These are phyloP conservation scores for Flaveria brownii DNA, from an alignment of 129 eudicot species.

Conservation along the genomic window DNA sequence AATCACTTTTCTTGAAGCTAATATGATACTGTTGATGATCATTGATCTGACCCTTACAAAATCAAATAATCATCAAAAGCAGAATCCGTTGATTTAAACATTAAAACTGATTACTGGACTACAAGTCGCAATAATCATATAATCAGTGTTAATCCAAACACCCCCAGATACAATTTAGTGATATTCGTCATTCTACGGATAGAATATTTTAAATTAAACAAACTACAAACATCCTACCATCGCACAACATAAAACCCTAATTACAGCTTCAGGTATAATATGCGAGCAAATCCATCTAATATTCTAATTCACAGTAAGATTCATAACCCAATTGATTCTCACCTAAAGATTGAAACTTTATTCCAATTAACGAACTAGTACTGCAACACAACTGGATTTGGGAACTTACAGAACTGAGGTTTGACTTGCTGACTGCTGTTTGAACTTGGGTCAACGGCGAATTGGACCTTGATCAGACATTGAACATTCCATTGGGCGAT, in stretches of 20 bases:
- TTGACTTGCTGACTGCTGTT: conserved; percentile 36
- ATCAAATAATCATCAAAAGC: conserved; percentile 6
- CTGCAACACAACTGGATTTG: conserved; percentile 23
- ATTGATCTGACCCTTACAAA: too few relatives aligned
- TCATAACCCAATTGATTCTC: conserved; percentile 12
- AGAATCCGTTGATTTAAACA: neutral
- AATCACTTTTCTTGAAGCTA: neutral
- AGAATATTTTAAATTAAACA: neutral
- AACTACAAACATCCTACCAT: neutral
- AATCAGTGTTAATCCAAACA: neutral
- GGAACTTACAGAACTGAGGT: conserved; percentile 32
- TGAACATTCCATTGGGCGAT: conserved; percentile 13
- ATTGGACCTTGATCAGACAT: conserved; percentile 16
- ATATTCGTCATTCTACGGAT: neutral
- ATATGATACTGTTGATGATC: neutral
- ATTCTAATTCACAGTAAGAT: neutral
- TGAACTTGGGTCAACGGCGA: conserved; percentile 25
- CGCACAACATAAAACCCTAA: conserved; percentile 24
- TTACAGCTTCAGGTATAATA: neutral
- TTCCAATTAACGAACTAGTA: conserved; percentile 5
- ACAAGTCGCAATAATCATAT: neutral
- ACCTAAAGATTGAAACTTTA: conserved; percentile 21
- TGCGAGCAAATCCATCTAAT: neutral
- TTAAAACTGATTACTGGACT: neutral
- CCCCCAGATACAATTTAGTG: neutral